Evolutionary conservation across 192 early-diverging fungal species (phyloP), one percentile per base, ranked within the genome.

Genomic region (Radiomyces spectabilis): DNA sequence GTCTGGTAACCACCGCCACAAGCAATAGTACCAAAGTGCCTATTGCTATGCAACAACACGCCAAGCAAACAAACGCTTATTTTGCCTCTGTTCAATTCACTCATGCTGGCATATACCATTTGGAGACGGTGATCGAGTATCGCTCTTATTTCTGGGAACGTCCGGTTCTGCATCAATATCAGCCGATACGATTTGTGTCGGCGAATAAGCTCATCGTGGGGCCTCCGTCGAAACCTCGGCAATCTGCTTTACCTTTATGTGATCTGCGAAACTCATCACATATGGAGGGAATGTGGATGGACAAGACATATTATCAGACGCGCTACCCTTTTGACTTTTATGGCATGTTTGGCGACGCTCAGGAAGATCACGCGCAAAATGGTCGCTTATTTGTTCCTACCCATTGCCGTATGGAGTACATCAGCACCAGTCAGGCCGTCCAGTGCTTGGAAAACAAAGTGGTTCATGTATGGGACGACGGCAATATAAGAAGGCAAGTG

Each of bases 131-230:
- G 0, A 45, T 43, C 10, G 61, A 63, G 30, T 55, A 56, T 56
- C 53, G 61, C 49, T 63, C 61, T 19, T 54, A 55, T 33, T 63
- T 63, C 51, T 63, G 61, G 61, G 38, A 47, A 18, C 39, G 25
- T 7, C 61, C 61, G 15, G 51, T 55, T 12, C 2, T 26, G 5
- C 61, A 63, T 44, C 35, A 27, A 16, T 63, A 63, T 27, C 53
- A 45, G 30, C 61, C 61, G 1, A 43, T 42, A 29, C 31, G 30
- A 15, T 63, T 63, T 49, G 27, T 15, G 16, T 63, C 61, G 9
- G 18, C 27, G 12, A 63, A 63, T 34, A 30, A 40, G 7, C 32
- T 63, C 13, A 40, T 35, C 26, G 61, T 56, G 9, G 49, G 24
- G 12, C 21, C 30, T 37, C n/a, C 30, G 4, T 47, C 45, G 0